These are phyloP conservation scores for Marchantia polymorpha DNA, from an alignment of 225 moss, liverwort and hornwort genomes.

Conservation along the genomic window DNA sequence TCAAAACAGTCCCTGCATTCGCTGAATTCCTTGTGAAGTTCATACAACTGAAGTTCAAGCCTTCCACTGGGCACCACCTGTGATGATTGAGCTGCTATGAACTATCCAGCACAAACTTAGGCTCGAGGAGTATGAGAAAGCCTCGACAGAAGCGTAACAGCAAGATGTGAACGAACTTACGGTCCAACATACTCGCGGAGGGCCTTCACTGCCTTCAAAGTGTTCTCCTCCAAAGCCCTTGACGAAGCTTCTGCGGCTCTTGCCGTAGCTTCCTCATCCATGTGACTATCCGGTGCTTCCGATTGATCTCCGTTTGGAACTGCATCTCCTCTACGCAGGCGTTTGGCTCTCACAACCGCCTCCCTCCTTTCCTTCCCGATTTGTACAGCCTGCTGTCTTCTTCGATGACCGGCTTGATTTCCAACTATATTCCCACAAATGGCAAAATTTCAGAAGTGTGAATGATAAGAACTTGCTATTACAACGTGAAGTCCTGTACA, in stretches of 20 bases:
- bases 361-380: slow-evolving; percentile 91
- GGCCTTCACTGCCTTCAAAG: slow-evolving; percentile 40
- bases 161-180: not conserved
- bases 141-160: not conserved
- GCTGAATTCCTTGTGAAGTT: not conserved
- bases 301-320: slow-evolving; percentile 40
- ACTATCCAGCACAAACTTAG: not conserved
- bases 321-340: slow-evolving; percentile 68
- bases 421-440: slow-evolving; percentile 50
- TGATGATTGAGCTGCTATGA: not conserved
- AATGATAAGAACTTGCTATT: too few species aligned
- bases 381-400: slow-evolving; percentile 81
- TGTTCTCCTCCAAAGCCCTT: slow-evolving; percentile 60
- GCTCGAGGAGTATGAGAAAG: not conserved
- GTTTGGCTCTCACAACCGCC: slow-evolving; percentile 86
- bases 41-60: too few species aligned
- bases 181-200: not conserved
- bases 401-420: slow-evolving; percentile 73
- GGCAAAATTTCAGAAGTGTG: too few species aligned
- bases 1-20: not conserved
- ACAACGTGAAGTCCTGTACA: too few species aligned
- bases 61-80: too few species aligned
- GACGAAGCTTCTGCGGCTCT: slow-evolving; percentile 58
- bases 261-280: slow-evolving; percentile 58
- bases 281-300: slow-evolving; percentile 43